phyloP scores from a whole-genome alignment of 164 flowering plant species.

The Chimonanthus praecox region DNA sequence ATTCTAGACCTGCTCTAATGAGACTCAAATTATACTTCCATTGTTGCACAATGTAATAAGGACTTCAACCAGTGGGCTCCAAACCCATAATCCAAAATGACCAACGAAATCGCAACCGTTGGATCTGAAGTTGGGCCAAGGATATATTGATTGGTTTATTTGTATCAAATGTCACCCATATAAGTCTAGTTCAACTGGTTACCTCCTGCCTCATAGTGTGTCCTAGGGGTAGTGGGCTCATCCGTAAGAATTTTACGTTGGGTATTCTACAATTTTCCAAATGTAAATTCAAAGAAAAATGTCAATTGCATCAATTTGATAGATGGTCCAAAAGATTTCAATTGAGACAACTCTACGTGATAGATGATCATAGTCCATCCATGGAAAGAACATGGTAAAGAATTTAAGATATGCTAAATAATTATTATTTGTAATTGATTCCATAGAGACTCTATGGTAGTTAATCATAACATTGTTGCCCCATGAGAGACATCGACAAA shows the following conservation, averaged over 20 bases:
- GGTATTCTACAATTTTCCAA: not conserved
- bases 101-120: no score
- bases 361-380: not conserved
- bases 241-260: not conserved
- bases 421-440: not conserved
- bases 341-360: not conserved
- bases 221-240: not conserved
- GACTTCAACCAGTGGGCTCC: no score
- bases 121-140: no score
- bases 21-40: no score
- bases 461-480: not conserved
- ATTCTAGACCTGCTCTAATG: no score
- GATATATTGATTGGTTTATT: no score
- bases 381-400: not conserved
- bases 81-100: no score
- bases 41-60: no score
- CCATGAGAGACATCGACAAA: not conserved
- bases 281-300: no score
- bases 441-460: not conserved
- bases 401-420: not conserved
- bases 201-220: not conserved
- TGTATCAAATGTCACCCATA: not conserved
- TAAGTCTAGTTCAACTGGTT: not conserved
- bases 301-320: not conserved
- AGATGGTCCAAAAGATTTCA: no score